Percentiles rank a stretch among this genome's conserved stretches.
These are phyloP conservation scores for Acanthamoeba royreba DNA, from an alignment of 208 protist species.

Conservation along the genomic window DNA sequence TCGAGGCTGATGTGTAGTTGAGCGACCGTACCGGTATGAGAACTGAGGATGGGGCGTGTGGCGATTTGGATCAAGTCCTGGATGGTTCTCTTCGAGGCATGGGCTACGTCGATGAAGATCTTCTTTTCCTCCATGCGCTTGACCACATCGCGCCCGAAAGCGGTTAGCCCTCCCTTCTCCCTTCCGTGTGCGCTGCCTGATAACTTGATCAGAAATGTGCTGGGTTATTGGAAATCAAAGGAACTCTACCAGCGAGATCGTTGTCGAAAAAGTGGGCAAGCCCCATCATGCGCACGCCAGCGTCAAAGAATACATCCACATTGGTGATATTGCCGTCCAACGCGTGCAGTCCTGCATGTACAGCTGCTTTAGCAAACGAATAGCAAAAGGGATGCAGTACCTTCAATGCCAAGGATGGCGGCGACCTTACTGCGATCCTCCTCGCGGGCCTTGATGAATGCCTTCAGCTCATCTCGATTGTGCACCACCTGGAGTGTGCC, in stretches of 20 bases:
- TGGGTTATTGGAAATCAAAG: no score
- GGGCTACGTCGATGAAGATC: constrained; percentile 28
- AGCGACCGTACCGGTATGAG: neutral
- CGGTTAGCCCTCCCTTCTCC: neutral
- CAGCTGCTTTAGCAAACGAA: no score
- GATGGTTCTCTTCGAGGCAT: neutral
- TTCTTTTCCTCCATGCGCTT: neutral
- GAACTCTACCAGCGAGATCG: constrained; percentile 19
- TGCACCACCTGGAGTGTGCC: neutral
- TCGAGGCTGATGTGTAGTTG: no score
- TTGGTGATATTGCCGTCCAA: constrained; percentile 43
- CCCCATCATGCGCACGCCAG: constrained; percentile 46
- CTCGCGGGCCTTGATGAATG: neutral
- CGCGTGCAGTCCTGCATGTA: constrained; percentile 2
- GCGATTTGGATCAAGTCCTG: neutral
- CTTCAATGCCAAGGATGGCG: constrained; percentile 31
- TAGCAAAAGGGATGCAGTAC: neutral
- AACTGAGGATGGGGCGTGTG: neutral
- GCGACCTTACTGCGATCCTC: neutral
- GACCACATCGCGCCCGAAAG: neutral
- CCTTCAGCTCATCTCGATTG: neutral
- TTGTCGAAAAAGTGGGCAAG: constrained; percentile 55
- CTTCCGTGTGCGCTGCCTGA: constrained; percentile 29
- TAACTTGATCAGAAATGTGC: neutral
- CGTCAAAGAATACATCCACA: constrained; percentile 47